Evolutionary conservation across 106 monocot species (phyloP).

Genomic region (Alisma plantagoaquatica): DNA sequence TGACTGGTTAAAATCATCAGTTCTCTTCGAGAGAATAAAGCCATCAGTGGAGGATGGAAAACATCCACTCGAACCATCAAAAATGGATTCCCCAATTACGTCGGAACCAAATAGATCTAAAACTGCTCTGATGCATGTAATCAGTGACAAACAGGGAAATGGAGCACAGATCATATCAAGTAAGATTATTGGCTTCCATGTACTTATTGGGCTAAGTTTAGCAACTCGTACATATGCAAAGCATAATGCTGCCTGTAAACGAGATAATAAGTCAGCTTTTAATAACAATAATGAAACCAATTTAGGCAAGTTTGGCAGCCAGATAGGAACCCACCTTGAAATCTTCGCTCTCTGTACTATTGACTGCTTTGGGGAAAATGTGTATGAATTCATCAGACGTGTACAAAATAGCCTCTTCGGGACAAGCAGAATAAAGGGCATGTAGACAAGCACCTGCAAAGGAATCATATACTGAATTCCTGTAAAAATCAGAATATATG

Average conservation of each 20-base stretch:
- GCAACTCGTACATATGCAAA: constrained; percentile 68
- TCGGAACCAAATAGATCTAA: constrained; percentile 35
- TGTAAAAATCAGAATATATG: too few relatives aligned
- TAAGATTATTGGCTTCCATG: constrained; percentile 73
- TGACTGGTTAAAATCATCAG: constrained; percentile 15
- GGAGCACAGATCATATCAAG: constrained; percentile 37
- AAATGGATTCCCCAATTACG: constrained; percentile 13
- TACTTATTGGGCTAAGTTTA: constrained; percentile 49
- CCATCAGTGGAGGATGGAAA: constrained; percentile 2
- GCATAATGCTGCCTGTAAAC: constrained; percentile 72
- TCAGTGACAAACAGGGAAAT: constrained; percentile 53
- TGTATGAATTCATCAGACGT: constrained; percentile 66
- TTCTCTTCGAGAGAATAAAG: too few relatives aligned
- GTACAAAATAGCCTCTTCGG: constrained; percentile 51
- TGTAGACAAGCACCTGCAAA: constrained; percentile 75
- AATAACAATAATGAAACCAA: not conserved
- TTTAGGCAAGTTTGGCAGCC: not conserved
- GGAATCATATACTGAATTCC: constrained; percentile 68
- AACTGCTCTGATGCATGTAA: constrained; percentile 58
- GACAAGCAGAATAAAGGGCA: constrained; percentile 60
- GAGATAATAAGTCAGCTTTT: not conserved
- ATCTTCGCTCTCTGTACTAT: constrained; percentile 55
- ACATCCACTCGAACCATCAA: constrained; percentile 9
- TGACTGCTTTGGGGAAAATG: constrained; percentile 46
- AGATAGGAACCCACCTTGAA: constrained; percentile 49